phyloP scores from a whole-genome alignment of 2,329 filamentous ascomycete genomes.

The Scedosporium aurantiacum region DNA sequence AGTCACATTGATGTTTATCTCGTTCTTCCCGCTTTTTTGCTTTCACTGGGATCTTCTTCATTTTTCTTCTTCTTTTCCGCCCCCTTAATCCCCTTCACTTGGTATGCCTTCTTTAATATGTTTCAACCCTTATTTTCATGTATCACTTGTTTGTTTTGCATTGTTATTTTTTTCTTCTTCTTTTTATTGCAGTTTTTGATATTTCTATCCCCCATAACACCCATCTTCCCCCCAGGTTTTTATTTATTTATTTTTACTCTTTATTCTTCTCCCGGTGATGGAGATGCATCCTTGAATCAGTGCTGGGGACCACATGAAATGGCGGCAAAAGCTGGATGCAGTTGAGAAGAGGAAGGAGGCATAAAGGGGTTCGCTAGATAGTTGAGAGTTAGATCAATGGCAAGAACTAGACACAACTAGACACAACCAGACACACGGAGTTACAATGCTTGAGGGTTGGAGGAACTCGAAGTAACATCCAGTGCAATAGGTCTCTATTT shows the following conservation, averaged over 20 bases:
- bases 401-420: neutral
- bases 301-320: neutral
- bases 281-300: too few species aligned
- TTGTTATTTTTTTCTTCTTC: slow-evolving; percentile 6
- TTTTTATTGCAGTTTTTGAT: slow-evolving; percentile 2
- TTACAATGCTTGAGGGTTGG: too few species aligned
- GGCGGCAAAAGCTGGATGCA: neutral
- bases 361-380: neutral
- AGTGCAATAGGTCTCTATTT: neutral
- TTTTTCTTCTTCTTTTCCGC: slow-evolving; percentile 7
- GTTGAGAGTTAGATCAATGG: neutral
- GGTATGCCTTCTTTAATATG: slow-evolving; percentile 4
- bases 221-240: neutral
- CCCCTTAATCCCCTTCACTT: slow-evolving; percentile 6
- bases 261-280: neutral
- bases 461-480: too few species aligned
- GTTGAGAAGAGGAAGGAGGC: neutral
- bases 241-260: neutral
- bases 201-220: neutral
- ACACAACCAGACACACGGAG: neutral
- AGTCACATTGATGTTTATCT: slow-evolving; percentile 10
- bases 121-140: neutral
- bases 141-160: neutral
- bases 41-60: slow-evolving; percentile 11
- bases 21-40: slow-evolving; percentile 9